Evolutionary conservation across 352 stramenopile genomes (phyloP).

Genomic region (Albugo laibachii): DNA sequence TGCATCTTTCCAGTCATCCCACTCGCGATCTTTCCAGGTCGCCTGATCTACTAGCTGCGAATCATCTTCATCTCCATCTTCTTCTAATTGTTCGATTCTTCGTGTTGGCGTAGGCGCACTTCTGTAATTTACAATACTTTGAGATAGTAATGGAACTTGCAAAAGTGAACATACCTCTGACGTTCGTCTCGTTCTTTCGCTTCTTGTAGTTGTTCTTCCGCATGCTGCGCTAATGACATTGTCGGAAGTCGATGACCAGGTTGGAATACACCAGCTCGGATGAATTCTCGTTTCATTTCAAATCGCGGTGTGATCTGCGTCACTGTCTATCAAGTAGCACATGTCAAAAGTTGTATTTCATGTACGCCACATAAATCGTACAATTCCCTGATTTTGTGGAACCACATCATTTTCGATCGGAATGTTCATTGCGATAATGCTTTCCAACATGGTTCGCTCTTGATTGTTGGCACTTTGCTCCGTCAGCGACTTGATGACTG

Average conservation of each 20-base stretch:
- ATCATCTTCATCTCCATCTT: slow-evolving; percentile 92
- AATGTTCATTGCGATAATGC: slow-evolving; percentile 70
- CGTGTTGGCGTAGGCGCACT: slow-evolving; percentile 32
- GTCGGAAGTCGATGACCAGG: slow-evolving; percentile 90
- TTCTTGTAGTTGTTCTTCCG: slow-evolving; percentile 68
- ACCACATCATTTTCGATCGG: slow-evolving; percentile 49
- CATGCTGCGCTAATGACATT: slow-evolving; percentile 90
- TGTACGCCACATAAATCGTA: slow-evolving; percentile 11
- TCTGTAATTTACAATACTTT: slow-evolving; percentile 8
- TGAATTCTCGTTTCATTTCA: slow-evolving; percentile 73
- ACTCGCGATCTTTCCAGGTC: slow-evolving; percentile 84
- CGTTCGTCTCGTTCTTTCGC: slow-evolving; percentile 75
- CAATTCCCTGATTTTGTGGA: slow-evolving; percentile 52
- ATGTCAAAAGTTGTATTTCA: background rate
- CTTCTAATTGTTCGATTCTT: slow-evolving; percentile 86
- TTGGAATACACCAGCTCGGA: slow-evolving; percentile 84
- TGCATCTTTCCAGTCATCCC: slow-evolving; percentile 95
- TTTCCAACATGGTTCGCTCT: slow-evolving; percentile 74
- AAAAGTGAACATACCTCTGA: slow-evolving; percentile 23
- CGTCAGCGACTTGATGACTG: slow-evolving; percentile 56
- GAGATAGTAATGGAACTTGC: background rate
- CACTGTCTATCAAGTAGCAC: slow-evolving; percentile 23
- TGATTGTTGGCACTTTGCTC: slow-evolving; percentile 44
- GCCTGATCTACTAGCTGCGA: slow-evolving; percentile 81
- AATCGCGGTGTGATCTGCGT: slow-evolving; percentile 74